Conservation (phyloP, 257 asterid species). For the Nicotiana tabacum region DNA sequence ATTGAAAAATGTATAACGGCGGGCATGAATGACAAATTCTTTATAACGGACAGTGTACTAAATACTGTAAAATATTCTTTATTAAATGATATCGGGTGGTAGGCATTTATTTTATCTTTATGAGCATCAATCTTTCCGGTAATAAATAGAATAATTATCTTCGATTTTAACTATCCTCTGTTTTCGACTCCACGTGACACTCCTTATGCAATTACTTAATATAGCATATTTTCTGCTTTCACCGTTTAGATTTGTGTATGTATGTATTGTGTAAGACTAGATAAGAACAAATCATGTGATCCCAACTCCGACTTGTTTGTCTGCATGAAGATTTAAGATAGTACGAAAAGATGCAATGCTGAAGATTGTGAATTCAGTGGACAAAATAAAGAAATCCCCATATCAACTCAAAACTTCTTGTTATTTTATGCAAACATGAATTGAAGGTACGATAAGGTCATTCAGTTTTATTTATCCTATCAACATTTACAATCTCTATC, state of each 20-base stretch:
- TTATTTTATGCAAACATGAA: background rate
- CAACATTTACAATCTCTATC: background rate
- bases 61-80: too few species aligned
- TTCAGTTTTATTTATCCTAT: background rate
- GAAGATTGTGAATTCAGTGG: background rate
- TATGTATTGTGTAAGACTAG: background rate
- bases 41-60: too few species aligned
- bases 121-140: too few species aligned
- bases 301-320: conserved; percentile 4
- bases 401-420: background rate
- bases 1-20: too few species aligned
- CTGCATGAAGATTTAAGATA: background rate
- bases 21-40: too few species aligned
- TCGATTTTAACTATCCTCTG: too few species aligned
- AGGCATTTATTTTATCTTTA: too few species aligned
- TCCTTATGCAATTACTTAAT: too few species aligned
- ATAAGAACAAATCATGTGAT: conserved; percentile 11
- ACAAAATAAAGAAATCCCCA: background rate
- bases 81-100: rapidly evolving
- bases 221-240: too few species aligned
- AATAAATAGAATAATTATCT: too few species aligned
- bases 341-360: background rate
- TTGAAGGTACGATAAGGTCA: background rate
- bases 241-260: background rate
- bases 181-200: too few species aligned